Evolutionary conservation across 108 stramenopile species (phyloP), one percentile per base, ranked within the genome.

Genomic region (Cyclostephanos invisitatus): DNA sequence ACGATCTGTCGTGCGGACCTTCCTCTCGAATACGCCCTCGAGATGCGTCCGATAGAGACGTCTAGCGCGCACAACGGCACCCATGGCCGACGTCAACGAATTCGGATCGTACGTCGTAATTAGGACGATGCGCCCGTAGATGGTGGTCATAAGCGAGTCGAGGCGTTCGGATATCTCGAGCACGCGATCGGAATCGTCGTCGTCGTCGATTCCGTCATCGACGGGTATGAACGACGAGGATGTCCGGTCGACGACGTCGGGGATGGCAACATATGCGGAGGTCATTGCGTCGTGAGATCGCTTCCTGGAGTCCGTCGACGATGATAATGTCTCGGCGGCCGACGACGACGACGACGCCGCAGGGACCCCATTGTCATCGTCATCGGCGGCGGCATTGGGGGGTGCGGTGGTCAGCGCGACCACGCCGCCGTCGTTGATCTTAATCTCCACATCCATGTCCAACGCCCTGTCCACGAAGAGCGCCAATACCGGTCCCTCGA

Each of bases 371-470:
- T 29, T 73, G 18, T 15, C 22, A 2, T 64, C 38, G 64, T 27
- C 51, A 0, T 18, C 65, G 15, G 47, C 28, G 14, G 25, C 28
- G 25, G 28, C 38, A n/a, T n/a, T n/a, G n/a, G n/a, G n/a, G 18
- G 47, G 6, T 5, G 66, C 66, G 14, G 81, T 74, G 38, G 96
- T 95, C 21, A 96, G 78, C 44, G 66, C 67, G 9, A 90, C 97
- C 32, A 87, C 86, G 14, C 98, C 98, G 32, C 78, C 72, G 54
- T 96, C 88, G 53, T 82, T 74, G 56, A 99, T 97, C 67, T 92
- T 90, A 62, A 99, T 98, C 70, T 99, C 95, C 46, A 99, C 98
- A 83, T 99, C 98, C 56, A 99, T 94, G 78, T 97, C 97, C 62
- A 99, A 66, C 35, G 95, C 95, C 57, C 87, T 89, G 53, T 95